Conservation (phyloP, 345 rosid genomes). For the Bruguiera gymnorhiza region DNA sequence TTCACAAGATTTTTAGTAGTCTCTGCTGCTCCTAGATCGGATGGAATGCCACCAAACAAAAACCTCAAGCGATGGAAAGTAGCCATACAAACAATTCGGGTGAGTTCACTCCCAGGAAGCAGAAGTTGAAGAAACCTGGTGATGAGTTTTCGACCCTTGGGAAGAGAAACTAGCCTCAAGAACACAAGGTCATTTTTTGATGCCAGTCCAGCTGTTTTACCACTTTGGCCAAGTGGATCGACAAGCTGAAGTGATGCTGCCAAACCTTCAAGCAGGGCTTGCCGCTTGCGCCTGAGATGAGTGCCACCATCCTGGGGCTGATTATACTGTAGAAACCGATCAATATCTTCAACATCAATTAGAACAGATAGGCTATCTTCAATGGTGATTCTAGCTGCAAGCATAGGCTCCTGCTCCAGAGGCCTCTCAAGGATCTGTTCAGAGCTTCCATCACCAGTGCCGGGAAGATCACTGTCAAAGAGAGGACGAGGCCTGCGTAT, state of each 20-base stretch:
- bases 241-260: slow-evolving; percentile 88
- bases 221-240: slow-evolving; percentile 77
- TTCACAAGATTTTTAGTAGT: slow-evolving; percentile 59
- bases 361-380: slow-evolving; percentile 77
- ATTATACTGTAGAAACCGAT: slow-evolving; percentile 62
- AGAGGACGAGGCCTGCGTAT: slow-evolving; percentile 68
- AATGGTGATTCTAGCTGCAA: slow-evolving; percentile 89
- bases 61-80: slow-evolving; percentile 89
- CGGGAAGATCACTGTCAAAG: slow-evolving; percentile 64
- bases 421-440: slow-evolving; percentile 69
- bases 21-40: slow-evolving; percentile 60
- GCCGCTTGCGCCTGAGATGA: slow-evolving; percentile 69
- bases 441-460: slow-evolving; percentile 49
- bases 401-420: slow-evolving; percentile 88
- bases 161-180: slow-evolving; percentile 64
- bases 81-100: slow-evolving; percentile 87
- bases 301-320: slow-evolving; percentile 81
- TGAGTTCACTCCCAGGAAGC: slow-evolving; percentile 76
- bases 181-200: slow-evolving; percentile 79
- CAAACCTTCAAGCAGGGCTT: slow-evolving; percentile 73
- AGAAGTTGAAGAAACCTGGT: slow-evolving; percentile 70
- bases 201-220: slow-evolving; percentile 44
- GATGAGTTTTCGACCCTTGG: slow-evolving; percentile 79
- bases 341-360: slow-evolving; percentile 84
- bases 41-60: slow-evolving; percentile 74